phyloP scores from a whole-genome alignment of 108 stramenopile species.

The Cyclotella baltica region DNA sequence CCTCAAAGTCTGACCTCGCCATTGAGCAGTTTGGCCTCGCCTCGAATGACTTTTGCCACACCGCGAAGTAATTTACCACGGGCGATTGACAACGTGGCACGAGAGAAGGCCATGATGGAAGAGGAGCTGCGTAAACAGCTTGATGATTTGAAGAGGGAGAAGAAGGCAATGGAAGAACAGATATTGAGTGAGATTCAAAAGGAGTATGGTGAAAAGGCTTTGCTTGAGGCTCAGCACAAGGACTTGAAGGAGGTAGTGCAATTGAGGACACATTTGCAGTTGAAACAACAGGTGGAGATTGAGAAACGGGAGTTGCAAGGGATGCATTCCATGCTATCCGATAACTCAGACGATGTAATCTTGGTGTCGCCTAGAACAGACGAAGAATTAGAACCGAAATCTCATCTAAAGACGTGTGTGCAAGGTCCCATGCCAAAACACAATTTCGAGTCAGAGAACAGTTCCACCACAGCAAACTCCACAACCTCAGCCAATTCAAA shows the following conservation, averaged over 20 bases:
- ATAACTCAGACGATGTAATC: not conserved
- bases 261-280: no score
- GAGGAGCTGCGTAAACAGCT: not conserved
- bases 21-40: no score
- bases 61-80: not conserved
- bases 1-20: no score
- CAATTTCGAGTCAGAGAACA: not conserved
- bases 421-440: not conserved
- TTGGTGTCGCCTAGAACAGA: not conserved
- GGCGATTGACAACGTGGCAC: not conserved
- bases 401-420: not conserved
- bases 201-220: not conserved
- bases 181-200: not conserved
- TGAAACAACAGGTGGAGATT: not conserved
- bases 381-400: not conserved
- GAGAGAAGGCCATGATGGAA: not conserved
- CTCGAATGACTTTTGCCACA: no score
- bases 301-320: not conserved
- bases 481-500: not conserved
- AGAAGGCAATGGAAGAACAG: not conserved
- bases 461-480: not conserved
- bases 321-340: not conserved
- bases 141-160: not conserved
- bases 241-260: no score
- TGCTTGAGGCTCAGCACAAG: not conserved